Percentiles rank a stretch among this genome's conserved stretches.
Evolutionary conservation across 352 stramenopile species (phyloP).

Genomic region (Thraustochytrium striatum): DNA sequence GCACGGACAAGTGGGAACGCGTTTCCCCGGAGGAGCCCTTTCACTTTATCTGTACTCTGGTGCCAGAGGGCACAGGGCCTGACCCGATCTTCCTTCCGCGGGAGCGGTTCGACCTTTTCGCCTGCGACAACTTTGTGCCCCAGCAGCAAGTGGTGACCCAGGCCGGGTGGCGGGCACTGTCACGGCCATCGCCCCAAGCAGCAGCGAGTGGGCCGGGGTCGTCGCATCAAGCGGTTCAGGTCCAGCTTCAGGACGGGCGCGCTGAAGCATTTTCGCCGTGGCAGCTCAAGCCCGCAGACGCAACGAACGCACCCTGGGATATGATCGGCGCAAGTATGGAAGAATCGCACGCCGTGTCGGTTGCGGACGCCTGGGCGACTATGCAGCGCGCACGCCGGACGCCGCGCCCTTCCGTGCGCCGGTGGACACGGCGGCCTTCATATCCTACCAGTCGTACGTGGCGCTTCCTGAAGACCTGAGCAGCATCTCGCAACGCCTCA

Average conservation of each 20-base stretch:
- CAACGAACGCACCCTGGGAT: neutral
- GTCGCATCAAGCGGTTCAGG: no score
- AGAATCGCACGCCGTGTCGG: neutral
- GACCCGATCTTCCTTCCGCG: conserved; percentile 3
- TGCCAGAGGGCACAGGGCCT: neutral
- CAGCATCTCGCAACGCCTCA: neutral
- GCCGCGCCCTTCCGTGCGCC: neutral
- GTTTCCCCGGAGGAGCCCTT: neutral
- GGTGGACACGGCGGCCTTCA: neutral
- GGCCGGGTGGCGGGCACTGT: neutral
- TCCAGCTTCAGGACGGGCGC: no score
- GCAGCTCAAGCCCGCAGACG: neutral
- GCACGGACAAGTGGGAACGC: conserved; percentile 10
- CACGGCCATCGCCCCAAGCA: neutral
- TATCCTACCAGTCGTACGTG: neutral
- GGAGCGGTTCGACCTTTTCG: conserved; percentile 1
- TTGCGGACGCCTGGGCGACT: neutral
- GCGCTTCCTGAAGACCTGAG: neutral
- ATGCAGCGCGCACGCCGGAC: neutral
- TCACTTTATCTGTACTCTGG: conserved; percentile 9
- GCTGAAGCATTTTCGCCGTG: conserved; percentile 18
- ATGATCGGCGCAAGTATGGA: neutral
- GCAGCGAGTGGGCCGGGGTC: neutral
- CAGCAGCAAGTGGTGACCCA: neutral
- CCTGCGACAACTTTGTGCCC: neutral